Base-by-base conservation (phyloP, 2,329 filamentous ascomycete species). In the Aschersonia sp. region DNA sequence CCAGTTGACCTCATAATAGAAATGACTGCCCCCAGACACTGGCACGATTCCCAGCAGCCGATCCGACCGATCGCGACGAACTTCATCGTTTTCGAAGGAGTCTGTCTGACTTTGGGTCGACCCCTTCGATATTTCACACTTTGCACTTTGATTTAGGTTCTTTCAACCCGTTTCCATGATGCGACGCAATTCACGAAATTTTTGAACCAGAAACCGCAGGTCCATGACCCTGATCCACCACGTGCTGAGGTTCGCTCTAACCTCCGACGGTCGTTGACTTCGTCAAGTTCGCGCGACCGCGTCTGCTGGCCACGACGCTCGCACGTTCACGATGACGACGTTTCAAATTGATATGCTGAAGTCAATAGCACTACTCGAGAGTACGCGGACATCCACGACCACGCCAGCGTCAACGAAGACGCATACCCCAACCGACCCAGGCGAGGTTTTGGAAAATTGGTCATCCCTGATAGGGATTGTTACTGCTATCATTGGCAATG, bases 401-500 rank as follows among this genome's bases (percentile, higher is more conserved):
- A 22, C 46, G 42, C 41, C 42, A 30, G 37, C 51, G 43, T 45
- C 51, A 46, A 45, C 40, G 9, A n/a, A 41, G 48, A 54, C 49
- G 22, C 51, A 48, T 11, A 45, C 51, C 29, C 51, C 56, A 35
- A 58, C 57, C 47, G 60, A 67, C 37, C 61, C 65, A 32, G 69
- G 68, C 44, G 69, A 74, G 47, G 69, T 73, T 7, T 63, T 81
- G 30, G 73, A 77, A 53, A 71, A 81, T 62, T 97, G 90, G 89
- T 94, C 88, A 44, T 94, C 88, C 30, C 71, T 97, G 47, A 97
- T 98, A 59, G 92, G 92, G 56, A 95, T 98, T 58, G 67, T 90
- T 47, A 94, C 89, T 3, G 89, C 92, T 45, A 94, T 98, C 58
- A 76, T 84, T 46, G 92, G 92, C 48, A 98, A 98, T 59, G 71